phyloP scores from a whole-genome alignment of 345 rosid genomes.

The Gossypium mustelinum region DNA sequence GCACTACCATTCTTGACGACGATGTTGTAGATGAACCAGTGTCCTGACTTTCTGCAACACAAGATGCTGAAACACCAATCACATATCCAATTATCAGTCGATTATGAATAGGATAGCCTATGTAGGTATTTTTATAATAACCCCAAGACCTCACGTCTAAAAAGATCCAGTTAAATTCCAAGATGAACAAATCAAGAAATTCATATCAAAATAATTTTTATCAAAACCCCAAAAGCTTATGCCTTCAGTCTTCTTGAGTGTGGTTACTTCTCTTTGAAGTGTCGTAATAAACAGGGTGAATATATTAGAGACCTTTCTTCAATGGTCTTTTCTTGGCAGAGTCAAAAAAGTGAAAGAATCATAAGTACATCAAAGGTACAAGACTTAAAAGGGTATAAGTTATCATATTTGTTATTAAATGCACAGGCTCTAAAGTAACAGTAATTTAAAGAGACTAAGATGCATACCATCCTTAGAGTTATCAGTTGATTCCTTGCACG shows the following conservation, averaged over 20 bases:
- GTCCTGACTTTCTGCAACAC: constrained; percentile 79
- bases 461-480: constrained; percentile 79
- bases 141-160: background rate
- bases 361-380: constrained; percentile 7
- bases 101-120: background rate
- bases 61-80: constrained; percentile 45
- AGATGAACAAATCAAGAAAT: background rate
- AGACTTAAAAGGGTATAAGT: background rate
- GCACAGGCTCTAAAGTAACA: background rate
- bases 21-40: constrained; percentile 71
- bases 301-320: background rate
- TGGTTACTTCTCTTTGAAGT: background rate
- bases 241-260: background rate
- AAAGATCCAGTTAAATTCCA: background rate
- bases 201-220: background rate
- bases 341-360: constrained; percentile 2
- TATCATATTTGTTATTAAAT: background rate
- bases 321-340: background rate
- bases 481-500: constrained; percentile 71
- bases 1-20: constrained; percentile 54
- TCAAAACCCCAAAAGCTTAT: background rate
- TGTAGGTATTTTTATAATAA: background rate
- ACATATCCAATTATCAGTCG: constrained; percentile 15
- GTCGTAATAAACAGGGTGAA: background rate
- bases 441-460: constrained; percentile 8